phyloP scores from a whole-genome alignment of 2,329 filamentous ascomycete species.

The Clarireedia monteithiana region DNA sequence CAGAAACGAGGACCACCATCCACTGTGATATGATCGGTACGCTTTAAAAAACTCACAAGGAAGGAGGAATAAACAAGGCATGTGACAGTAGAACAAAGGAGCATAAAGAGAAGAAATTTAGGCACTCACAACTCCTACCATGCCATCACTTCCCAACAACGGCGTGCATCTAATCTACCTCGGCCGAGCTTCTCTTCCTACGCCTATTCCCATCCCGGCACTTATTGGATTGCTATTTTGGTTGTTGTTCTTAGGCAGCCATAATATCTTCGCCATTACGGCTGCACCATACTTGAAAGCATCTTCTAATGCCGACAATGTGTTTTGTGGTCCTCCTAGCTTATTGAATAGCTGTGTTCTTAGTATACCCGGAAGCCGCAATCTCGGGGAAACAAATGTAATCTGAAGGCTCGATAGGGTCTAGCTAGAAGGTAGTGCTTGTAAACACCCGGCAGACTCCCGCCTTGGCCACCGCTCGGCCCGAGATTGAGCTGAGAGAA shows the following conservation, averaged over 20 bases:
- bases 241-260: slow-evolving; percentile 41
- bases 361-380: slow-evolving; percentile 58
- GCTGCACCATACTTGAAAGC: slow-evolving; percentile 60
- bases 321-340: slow-evolving; percentile 40
- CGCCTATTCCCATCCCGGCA: neutral
- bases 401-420: slow-evolving; percentile 56
- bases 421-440: slow-evolving; percentile 51
- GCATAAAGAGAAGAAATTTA: no score
- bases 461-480: neutral
- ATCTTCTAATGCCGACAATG: slow-evolving; percentile 39
- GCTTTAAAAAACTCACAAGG: no score
- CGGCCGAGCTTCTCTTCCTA: neutral
- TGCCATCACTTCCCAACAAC: neutral
- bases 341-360: slow-evolving; percentile 47
- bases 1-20: neutral
- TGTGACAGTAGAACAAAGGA: no score
- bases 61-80: no score
- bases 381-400: slow-evolving; percentile 58
- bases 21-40: neutral
- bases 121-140: neutral
- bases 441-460: neutral
- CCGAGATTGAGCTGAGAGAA: neutral
- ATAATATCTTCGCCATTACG: slow-evolving; percentile 66
- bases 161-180: neutral
- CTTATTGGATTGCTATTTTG: neutral